Evolutionary conservation across 441 rosid species (phyloP), one percentile per base, ranked within the genome.

Genomic region (Adansonia rubrostipa): DNA sequence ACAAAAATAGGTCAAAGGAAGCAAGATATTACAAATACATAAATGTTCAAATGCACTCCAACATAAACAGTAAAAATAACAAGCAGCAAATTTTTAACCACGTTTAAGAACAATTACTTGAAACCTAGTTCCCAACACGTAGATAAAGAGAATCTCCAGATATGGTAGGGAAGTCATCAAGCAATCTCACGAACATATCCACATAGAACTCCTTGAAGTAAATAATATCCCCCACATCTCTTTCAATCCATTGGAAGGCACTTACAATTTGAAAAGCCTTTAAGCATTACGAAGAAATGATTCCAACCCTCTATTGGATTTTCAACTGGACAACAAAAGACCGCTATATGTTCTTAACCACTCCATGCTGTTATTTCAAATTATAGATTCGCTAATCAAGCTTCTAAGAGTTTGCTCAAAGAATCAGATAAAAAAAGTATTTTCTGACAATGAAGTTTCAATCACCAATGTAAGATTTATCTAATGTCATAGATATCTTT

Each of bases 1-100:
- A 44, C 73, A 57, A 33, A 20, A 66, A 15, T 78, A 71, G 83
- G 67, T 67, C 42, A 77, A 42, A 17, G 69, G 75, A 42, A 71
- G 45, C 58, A 8, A 68, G 71, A 33, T 62, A 19, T 4, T 56
- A 71, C 1, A 40, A 19, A 57, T 47, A n/a, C 2, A 20, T 3
- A 45, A 6, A 62, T 3, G 14, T 33, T 36, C 63, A 62, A 63
- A 28, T 44, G 4, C 5, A 2, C 42, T 44, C 40, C 44, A 60
- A 14, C 28, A 44, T 20, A 17, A 14, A 73, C n/a, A 69, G 45
- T 53, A 15, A 42, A 64, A 73, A 57, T 9, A 6, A 76, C 19
- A 9, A 11, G 8, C 19, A 11, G 5, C 20, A 9, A 14, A 10
- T 4, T 9, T 47, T 8, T 47, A 77, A 65, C 71, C 44, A 50